These are phyloP conservation scores for Anthracocystis walkeri DNA, from an alignment of 1,284 basidiomycete species.

Conservation along the genomic window DNA sequence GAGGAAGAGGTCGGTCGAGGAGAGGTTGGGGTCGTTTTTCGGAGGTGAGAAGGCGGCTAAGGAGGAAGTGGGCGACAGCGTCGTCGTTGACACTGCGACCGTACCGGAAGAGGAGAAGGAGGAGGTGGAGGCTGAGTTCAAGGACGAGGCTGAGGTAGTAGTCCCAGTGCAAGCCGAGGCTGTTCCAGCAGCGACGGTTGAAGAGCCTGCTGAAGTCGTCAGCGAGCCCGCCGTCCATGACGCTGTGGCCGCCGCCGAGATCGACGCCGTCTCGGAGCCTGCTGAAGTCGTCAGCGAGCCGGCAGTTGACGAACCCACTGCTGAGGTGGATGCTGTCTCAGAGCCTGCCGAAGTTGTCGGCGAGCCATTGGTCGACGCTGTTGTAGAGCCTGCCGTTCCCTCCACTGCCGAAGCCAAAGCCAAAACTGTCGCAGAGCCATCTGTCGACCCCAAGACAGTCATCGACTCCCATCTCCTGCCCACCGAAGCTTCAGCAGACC, in stretches of 20 bases:
- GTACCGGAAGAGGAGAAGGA: not conserved
- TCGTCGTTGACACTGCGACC: not conserved
- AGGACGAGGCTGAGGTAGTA: not conserved
- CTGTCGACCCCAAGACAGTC: not conserved
- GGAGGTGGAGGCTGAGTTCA: not conserved
- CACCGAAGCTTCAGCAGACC: not conserved
- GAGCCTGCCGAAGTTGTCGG: not conserved
- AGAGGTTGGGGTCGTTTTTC: conserved; percentile 35
- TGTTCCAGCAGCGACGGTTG: not conserved
- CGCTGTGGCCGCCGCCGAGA: too few species aligned
- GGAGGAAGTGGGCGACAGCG: not conserved
- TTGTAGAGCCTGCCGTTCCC: too few species aligned
- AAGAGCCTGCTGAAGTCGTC: not conserved
- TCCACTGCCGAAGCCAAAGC: too few species aligned
- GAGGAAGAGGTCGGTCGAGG: conserved; percentile 20
- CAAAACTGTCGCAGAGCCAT: not conserved
- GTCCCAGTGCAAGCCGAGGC: not conserved
- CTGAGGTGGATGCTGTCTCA: not conserved
- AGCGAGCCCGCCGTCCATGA: not conserved
- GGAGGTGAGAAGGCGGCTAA: not conserved
- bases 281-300: not conserved
- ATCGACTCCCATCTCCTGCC: too few species aligned
- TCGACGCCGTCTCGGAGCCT: too few species aligned
- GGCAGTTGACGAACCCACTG: not conserved
- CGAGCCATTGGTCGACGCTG: not conserved